Evolutionary conservation across 345 rosid species (phyloP).

Genomic region (Cardiospermum halicacabum): DNA sequence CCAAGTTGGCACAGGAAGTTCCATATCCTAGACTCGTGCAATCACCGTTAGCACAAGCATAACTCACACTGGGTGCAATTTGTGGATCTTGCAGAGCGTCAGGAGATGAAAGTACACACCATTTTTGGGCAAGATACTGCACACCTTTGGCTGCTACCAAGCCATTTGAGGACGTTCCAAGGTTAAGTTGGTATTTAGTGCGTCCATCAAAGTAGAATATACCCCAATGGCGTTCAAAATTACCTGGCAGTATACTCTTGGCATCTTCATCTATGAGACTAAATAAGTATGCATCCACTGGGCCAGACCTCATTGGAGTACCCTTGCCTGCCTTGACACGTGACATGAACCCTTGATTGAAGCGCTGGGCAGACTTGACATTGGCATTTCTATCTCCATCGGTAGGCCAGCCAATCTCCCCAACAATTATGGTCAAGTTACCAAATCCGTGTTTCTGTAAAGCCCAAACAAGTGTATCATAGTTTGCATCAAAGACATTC

Average conservation of each 20-base stretch:
- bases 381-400: conserved; percentile 63
- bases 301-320: conserved; percentile 51
- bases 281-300: conserved; percentile 55
- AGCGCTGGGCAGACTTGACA: conserved; percentile 36
- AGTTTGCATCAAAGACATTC: conserved; percentile 64
- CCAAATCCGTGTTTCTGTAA: conserved; percentile 58
- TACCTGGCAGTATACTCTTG: conserved; percentile 57
- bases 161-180: conserved; percentile 24
- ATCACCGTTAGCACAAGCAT: conserved; percentile 62
- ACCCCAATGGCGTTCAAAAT: conserved; percentile 71
- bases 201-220: conserved; percentile 48
- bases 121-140: conserved; percentile 37
- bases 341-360: conserved; percentile 57
- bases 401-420: conserved; percentile 78
- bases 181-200: conserved; percentile 46
- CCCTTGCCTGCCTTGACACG: conserved; percentile 43
- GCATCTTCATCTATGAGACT: conserved; percentile 63
- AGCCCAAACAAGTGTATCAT: conserved; percentile 58
- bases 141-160: conserved; percentile 43
- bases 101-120: conserved; percentile 49
- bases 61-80: conserved; percentile 49
- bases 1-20: conserved; percentile 45
- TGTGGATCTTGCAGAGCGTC: conserved; percentile 49
- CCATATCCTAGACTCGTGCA: conserved; percentile 64
- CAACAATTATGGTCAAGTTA: conserved; percentile 44